Conservation (phyloP, 495 filamentous ascomycete genomes). For the Hypoxylon cercidicola region DNA sequence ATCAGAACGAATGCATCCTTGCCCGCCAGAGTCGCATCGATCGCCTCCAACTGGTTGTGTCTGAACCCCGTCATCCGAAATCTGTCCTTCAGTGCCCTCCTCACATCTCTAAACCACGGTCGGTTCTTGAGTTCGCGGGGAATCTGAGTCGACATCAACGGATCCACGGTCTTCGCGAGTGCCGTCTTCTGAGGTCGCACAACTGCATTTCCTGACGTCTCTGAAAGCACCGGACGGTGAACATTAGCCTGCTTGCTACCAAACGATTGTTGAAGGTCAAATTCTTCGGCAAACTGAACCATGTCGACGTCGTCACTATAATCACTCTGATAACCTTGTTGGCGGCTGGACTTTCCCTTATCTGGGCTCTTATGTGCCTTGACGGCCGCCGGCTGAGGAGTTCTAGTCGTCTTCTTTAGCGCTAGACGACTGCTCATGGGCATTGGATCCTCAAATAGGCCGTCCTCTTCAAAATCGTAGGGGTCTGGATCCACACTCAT, state of each 20-base stretch:
- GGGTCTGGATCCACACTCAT: constrained; percentile 16
- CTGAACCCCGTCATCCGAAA: constrained; percentile 89
- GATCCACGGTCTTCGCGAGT: constrained; percentile 40
- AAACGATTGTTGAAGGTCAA: constrained; percentile 59
- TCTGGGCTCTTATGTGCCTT: constrained; percentile 32
- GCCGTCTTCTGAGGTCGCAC: constrained; percentile 44
- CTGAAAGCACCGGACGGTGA: constrained; percentile 47
- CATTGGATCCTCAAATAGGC: constrained; percentile 48
- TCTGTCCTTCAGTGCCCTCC: constrained; percentile 74
- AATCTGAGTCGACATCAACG: constrained; percentile 42
- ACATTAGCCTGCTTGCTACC: constrained; percentile 31
- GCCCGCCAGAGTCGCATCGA: constrained; percentile 88
- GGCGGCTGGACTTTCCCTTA: constrained; percentile 20
- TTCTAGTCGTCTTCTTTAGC: constrained; percentile 47
- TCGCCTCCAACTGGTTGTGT: constrained; percentile 91
- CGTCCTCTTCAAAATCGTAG: constrained; percentile 46
- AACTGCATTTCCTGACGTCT: constrained; percentile 51
- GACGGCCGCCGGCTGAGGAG: constrained; percentile 28
- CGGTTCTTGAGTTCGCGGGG: constrained; percentile 57
- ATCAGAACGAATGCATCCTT: constrained; percentile 94
- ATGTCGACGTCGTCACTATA: constrained; percentile 76
- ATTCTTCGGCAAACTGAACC: constrained; percentile 67
- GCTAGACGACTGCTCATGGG: constrained; percentile 25
- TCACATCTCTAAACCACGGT: constrained; percentile 89
- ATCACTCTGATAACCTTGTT: constrained; percentile 70